Base-by-base conservation (phyloP, 106 monocot species). In the Cymbidium sinense region DNA sequence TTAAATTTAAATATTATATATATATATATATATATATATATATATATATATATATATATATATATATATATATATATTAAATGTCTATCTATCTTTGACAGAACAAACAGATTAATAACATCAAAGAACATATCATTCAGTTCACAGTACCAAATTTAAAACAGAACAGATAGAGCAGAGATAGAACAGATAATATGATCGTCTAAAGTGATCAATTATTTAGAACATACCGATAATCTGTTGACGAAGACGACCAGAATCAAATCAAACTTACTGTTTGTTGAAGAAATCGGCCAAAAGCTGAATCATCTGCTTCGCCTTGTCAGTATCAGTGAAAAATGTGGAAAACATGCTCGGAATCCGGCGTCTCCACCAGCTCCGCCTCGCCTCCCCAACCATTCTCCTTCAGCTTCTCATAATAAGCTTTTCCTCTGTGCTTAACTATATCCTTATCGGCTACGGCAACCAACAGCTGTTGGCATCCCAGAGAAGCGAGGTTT, bases 351-450 rank as follows among this genome's bases (percentile, higher is more conserved):
- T 77, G 77, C 19, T 55, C 76, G 4, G 61, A 34, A 19, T 61
- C 77, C 34, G 37, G 35, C 55, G 36, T 61, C 62, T 77, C 77
- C 19, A 36, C 35, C 55, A 77, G 77, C 77, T 77, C 77, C 35
- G 35, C 77, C 58, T 55, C 25, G 25, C 55, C 77, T 4, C 0
- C 25, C 77, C 61, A 55, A 8, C 33, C 54, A 52, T 30, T 77
- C 54, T 33, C n/a, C 76, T 33, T 55, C 7, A 77, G 23, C 77
- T 62, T 62, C n/a, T 77, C 77, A 19, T 37, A 62, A 52, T 77
- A 77, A 27, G 34, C 77, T 25, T 25, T 62, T 52, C 77, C 77
- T 58, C 77, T 61, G 35, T 62, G n/a, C 64, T 31, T 55, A 4
- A 77, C 1, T 1, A 2, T 1, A 25, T 77, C 77, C 61, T 41